Conservation (phyloP, 352 stramenopile genomes). For the Pythium dissotocum region DNA sequence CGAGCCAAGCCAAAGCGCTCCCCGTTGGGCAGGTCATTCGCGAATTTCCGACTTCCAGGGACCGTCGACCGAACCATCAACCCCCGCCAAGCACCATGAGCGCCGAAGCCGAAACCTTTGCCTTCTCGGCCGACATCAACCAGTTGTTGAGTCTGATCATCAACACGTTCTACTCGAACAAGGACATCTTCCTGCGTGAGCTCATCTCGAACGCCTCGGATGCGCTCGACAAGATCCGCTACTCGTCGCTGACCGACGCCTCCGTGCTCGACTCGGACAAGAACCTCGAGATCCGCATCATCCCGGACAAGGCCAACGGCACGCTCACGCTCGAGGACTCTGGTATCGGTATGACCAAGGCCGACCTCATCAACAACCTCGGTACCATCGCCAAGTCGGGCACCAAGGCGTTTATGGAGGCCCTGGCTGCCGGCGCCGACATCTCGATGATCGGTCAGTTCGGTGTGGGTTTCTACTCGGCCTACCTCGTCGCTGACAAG, state of each 20-base stretch:
- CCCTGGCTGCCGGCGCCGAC: constrained; percentile 95
- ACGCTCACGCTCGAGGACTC: constrained; percentile 98
- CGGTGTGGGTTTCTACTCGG: constrained; percentile 99
- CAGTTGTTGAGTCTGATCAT: constrained; percentile 99
- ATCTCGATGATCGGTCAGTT: constrained; percentile 99
- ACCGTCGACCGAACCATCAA: constrained; percentile 29
- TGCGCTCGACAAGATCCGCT: constrained; percentile 98
- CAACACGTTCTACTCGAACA: constrained; percentile 99
- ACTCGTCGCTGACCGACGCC: constrained; percentile 96
- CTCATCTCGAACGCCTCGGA: constrained; percentile 96
- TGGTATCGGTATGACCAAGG: constrained; percentile 99
- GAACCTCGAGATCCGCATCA: constrained; percentile 99
- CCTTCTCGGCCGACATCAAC: constrained; percentile 99
- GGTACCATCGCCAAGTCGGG: constrained; percentile 99
- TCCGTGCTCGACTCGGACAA: constrained; percentile 96
- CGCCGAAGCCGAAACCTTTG: constrained; percentile 96
- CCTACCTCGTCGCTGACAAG: constrained; percentile 99
- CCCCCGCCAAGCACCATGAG: constrained; percentile 49
- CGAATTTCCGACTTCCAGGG: constrained; percentile 60
- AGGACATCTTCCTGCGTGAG: constrained; percentile 98
- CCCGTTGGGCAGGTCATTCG: constrained; percentile 9
- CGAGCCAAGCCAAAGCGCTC: background rate
- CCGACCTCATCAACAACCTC: constrained; percentile 99
- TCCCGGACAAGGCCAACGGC: constrained; percentile 99
- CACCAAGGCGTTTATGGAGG: constrained; percentile 99